Conservation (phyloP, 305 asterid species). For the Euphrasia arctica region DNA sequence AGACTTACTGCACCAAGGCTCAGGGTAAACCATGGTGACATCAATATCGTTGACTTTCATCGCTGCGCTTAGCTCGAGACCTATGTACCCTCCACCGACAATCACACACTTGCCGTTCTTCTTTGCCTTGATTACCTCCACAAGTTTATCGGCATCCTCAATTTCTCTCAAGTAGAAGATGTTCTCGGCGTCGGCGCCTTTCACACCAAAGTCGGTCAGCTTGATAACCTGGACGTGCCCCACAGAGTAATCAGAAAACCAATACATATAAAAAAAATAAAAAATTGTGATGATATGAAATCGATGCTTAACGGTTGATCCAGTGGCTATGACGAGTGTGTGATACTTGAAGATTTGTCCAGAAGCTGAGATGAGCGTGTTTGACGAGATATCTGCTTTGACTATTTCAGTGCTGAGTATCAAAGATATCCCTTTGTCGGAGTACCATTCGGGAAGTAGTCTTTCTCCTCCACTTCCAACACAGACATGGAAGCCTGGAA, state of each 20-base stretch:
- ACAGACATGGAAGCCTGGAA: constrained; percentile 91
- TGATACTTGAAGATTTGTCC: constrained; percentile 66
- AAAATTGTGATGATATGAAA: neutral
- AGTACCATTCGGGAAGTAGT: constrained; percentile 90
- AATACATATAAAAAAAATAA: neutral
- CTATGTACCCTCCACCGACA: constrained; percentile 99
- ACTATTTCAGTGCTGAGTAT: constrained; percentile 81
- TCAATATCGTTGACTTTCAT: constrained; percentile 65
- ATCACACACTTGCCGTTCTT: constrained; percentile 77
- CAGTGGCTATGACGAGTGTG: constrained; percentile 75
- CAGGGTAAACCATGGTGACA: constrained; percentile 96
- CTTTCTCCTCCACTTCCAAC: constrained; percentile 99
- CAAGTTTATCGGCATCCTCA: constrained; percentile 89
- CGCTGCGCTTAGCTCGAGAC: constrained; percentile 97
- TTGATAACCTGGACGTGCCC: constrained; percentile 51
- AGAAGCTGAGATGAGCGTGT: constrained; percentile 67
- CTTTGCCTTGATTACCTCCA: constrained; percentile 79
- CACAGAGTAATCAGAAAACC: constrained; percentile 12
- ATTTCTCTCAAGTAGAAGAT: constrained; percentile 88
- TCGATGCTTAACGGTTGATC: constrained; percentile 65
- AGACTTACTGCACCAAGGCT: constrained; percentile 99
- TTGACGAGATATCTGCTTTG: constrained; percentile 80
- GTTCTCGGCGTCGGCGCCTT: constrained; percentile 91
- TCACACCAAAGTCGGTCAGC: constrained; percentile 78
- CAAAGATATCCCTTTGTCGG: constrained; percentile 91